These are phyloP conservation scores for Rutstroemia sp. DNA, from an alignment of 2,329 filamentous ascomycete genomes.

Conservation along the genomic window DNA sequence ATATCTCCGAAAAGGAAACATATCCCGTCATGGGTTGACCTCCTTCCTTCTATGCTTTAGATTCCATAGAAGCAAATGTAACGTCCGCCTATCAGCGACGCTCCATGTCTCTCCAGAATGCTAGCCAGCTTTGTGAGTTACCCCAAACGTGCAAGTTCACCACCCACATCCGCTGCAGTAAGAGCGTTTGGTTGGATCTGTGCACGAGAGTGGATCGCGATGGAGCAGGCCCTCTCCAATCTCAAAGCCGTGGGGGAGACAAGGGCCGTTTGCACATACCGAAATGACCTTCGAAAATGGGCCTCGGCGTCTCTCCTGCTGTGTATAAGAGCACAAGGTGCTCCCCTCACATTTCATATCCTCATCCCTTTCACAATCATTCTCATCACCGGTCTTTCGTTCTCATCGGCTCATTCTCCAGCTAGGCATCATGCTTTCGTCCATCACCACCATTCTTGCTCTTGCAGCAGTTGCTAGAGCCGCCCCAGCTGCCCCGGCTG, in stretches of 20 bases:
- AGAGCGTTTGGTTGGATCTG: too few relatives aligned
- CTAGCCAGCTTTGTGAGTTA: too few relatives aligned
- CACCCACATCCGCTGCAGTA: too few relatives aligned
- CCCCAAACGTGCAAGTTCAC: too few relatives aligned
- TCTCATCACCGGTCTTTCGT: conserved; percentile 9
- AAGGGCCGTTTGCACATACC: background rate
- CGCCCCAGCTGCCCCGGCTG: conserved; percentile 11
- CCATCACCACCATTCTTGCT: conserved; percentile 21
- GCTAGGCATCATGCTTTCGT: conserved; percentile 22
- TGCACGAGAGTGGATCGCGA: too few relatives aligned
- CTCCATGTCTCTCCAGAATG: background rate
- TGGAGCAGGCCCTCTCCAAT: background rate
- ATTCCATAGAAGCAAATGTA: background rate
- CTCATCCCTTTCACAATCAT: conserved; percentile 10
- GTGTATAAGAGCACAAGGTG: conserved; percentile 17
- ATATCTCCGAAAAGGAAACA: background rate
- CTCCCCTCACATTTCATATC: conserved; percentile 4
- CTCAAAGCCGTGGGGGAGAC: background rate
- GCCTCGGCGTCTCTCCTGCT: background rate
- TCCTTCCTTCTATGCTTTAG: conserved; percentile 1
- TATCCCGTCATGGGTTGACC: background rate
- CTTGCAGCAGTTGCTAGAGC: conserved; percentile 19
- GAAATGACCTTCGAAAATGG: background rate
- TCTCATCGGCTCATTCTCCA: background rate
- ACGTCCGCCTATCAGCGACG: background rate